Evolutionary conservation across 2,329 filamentous ascomycete genomes (phyloP).

Genomic region (Akanthomyces uredinophilus): DNA sequence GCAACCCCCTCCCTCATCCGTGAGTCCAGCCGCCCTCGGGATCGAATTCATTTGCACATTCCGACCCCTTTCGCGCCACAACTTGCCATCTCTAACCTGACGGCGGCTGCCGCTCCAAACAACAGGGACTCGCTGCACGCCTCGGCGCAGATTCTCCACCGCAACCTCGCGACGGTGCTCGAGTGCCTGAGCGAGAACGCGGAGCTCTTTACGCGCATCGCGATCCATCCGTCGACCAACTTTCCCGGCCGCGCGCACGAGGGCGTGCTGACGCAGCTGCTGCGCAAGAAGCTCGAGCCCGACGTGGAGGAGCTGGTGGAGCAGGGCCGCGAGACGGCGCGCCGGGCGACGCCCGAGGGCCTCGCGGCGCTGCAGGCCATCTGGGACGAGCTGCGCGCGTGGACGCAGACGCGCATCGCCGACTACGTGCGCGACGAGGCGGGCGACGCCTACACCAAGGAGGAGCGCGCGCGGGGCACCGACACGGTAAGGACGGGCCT

Average conservation of each 20-base stretch:
- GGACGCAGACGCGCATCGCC: slow-evolving; percentile 37
- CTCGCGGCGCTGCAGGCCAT: slow-evolving; percentile 44
- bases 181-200: slow-evolving; percentile 60
- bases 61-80: not conserved
- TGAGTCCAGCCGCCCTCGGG: slow-evolving; percentile 31
- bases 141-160: slow-evolving; percentile 65
- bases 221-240: slow-evolving; percentile 70
- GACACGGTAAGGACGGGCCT: slow-evolving; percentile 70
- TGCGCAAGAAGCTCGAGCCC: slow-evolving; percentile 81
- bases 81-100: not conserved
- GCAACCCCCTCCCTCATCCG: slow-evolving; percentile 63
- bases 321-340: slow-evolving; percentile 49
- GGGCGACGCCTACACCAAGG: slow-evolving; percentile 63
- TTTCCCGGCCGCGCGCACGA: slow-evolving; percentile 68
- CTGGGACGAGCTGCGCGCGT: slow-evolving; percentile 46
- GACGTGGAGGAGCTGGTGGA: slow-evolving; percentile 69
- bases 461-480: slow-evolving; percentile 61
- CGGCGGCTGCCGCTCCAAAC: not conserved
- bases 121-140: slow-evolving; percentile 64
- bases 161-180: slow-evolving; percentile 63
- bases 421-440: slow-evolving; percentile 40
- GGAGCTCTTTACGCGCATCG: slow-evolving; percentile 63
- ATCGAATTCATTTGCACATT: too few relatives aligned
- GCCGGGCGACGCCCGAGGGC: slow-evolving; percentile 39
- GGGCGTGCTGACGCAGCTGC: slow-evolving; percentile 59